Evolutionary conservation across 2,329 filamentous ascomycete genomes (phyloP), one percentile per base, ranked within the genome.

Genomic region (Aspergillus sp.): DNA sequence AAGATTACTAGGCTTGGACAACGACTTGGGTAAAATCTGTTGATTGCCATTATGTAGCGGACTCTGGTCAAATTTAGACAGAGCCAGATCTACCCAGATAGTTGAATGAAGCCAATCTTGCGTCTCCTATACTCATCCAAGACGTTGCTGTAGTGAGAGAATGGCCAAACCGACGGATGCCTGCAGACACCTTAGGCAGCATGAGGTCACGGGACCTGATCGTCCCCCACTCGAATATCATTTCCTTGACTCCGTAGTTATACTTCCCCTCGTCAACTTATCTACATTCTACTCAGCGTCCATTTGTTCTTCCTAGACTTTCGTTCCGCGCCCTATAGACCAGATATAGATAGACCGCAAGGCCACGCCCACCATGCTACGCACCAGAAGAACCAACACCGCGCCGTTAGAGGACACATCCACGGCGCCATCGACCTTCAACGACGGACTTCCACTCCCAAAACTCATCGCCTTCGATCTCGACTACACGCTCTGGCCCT

Each of bases 401-500:
- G 67, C 70, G 55, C 63, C 74, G 16, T 56, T 73, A 24, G 73
- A 75, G 49, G 73, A 77, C 54, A 62, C 71, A 54, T 73, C 73
- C 16, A 69, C 78, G 45, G 73, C 75, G 63, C 84, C 84, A 4
- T 73, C 78, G 16, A 87, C 85, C 12, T 87, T 89, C 76, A 85
- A 78, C 61, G 86, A 89, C 66, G 83, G 86, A 47, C 84, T 87
- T 0, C 90, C 92, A 0, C 84, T 96, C 1, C 93, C 93, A 0
- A 87, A 88, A 62, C 84, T 96, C 66, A 84, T 98, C 68, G 90
- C 95, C 64, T 97, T 98, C 79, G 95, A 98, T 75, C 86, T 98
- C 63, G 94, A 98, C 82, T 98, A 97, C 82, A 98, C 95, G 0
- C 83, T 98, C n/a, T 98, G 94, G 95, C 92, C 93, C 4, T 97